These are phyloP conservation scores for Hymenoscyphus repandus DNA, from an alignment of 2,329 filamentous ascomycete species.

Conservation along the genomic window DNA sequence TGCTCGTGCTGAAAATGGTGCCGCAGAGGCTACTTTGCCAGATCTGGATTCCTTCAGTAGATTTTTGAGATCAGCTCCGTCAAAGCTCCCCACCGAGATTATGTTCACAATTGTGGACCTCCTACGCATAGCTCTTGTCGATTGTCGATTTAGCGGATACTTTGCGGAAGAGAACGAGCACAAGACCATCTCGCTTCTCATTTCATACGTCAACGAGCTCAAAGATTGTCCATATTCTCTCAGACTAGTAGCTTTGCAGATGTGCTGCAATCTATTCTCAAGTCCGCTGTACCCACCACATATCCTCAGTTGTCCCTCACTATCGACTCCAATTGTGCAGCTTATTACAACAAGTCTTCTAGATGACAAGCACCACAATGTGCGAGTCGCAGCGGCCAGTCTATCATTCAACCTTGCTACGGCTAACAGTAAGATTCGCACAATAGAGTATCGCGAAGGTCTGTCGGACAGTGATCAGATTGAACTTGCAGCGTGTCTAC, in stretches of 20 bases:
- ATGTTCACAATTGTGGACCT: slow-evolving; percentile 85
- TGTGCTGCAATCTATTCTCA: slow-evolving; percentile 80
- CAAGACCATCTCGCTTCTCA: slow-evolving; percentile 55
- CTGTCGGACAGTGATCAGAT: slow-evolving; percentile 69
- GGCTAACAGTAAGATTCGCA: slow-evolving; percentile 61
- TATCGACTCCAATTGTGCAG: slow-evolving; percentile 57
- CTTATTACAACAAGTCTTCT: slow-evolving; percentile 75
- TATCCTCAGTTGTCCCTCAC: slow-evolving; percentile 45
- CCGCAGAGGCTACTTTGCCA: slow-evolving; percentile 65
- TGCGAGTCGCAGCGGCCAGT: slow-evolving; percentile 76
- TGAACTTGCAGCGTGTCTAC: slow-evolving; percentile 72
- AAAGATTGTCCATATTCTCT: slow-evolving; percentile 69
- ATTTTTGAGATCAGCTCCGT: slow-evolving; percentile 53
- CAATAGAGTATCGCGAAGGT: slow-evolving; percentile 49
- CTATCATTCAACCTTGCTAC: slow-evolving; percentile 78
- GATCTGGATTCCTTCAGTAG: slow-evolving; percentile 59
- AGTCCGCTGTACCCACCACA: slow-evolving; percentile 65
- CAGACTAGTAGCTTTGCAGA: slow-evolving; percentile 76
- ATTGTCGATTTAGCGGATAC: slow-evolving; percentile 73
- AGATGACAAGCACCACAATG: slow-evolving; percentile 66
- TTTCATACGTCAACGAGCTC: slow-evolving; percentile 53
- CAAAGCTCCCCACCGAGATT: slow-evolving; percentile 53
- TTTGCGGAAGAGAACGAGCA: slow-evolving; percentile 72
- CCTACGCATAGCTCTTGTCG: slow-evolving; percentile 69
- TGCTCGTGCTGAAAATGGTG: slow-evolving; percentile 48